Evolutionary conservation across 257 asterid species (phyloP), one percentile per base, ranked within the genome.

Genomic region (Nyctanthes arbortristis): DNA sequence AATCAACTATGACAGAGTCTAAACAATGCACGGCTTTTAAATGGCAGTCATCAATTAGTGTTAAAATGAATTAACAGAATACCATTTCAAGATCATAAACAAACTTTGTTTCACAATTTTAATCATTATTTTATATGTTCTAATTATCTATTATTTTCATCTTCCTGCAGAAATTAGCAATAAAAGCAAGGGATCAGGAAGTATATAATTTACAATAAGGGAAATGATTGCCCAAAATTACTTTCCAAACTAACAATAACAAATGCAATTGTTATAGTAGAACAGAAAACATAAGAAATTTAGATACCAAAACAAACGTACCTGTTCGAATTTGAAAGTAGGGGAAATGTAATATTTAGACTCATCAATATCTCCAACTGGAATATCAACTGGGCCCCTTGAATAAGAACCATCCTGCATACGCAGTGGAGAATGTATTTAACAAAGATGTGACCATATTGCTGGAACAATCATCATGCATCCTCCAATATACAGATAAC

Each of bases 361-460:
- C 33, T 85, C 92, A 6, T 87, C 89, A 39, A 30, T 13, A 69
- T 79, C 99, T 70, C 92, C 86, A 64, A 94, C 74, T 3, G 90
- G 97, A 64, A 91, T 91, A 70, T 86, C 95, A 81, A 89, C 81
- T 3, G 97, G 97, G 59, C 99, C 99, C 79, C 99, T 91, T 16
- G 99, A 91, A 77, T 89, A 94, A 70, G 99, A 94, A 65, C 99
- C 97, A 82, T 94, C 99, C 99, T 94, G 94, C 74, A 85, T 79
- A 80, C 70, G 66, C 67, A 70, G 62, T 63, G 67, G 37, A 59
- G 29, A 31, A 67, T 47, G 32, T 32, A 27, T 60, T 66, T 72
- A 56, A 65, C 62, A 68, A 62, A 68, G 61, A 34, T 22, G 35
- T 28, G 57, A 71, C 35, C 40, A 45, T 57, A 66, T 61, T 43